Conservation (phyloP, 441 rosid genomes). For the Gossypium davidsonii region DNA sequence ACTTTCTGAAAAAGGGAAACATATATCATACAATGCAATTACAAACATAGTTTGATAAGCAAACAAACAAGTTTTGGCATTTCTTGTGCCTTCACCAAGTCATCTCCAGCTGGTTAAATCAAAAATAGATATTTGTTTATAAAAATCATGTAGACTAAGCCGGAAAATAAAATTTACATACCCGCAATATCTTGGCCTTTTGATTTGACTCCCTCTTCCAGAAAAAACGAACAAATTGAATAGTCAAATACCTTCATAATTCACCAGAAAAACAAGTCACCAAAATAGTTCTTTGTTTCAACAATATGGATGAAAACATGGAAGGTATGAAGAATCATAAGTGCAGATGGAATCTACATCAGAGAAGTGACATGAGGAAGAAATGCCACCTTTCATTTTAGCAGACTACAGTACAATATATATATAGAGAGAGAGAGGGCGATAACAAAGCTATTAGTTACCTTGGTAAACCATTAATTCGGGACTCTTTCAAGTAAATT, state of each 20-base stretch:
- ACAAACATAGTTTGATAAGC: neutral
- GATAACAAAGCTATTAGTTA: conserved; percentile 14
- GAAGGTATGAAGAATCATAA: neutral
- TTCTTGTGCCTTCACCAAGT: conserved; percentile 9
- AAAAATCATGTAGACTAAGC: neutral
- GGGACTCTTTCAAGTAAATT: conserved; percentile 73
- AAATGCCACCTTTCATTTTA: neutral
- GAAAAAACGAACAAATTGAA: conserved; percentile 98
- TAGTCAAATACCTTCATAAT: conserved; percentile 68
- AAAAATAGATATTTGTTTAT: neutral
- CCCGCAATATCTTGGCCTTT: conserved; percentile 97
- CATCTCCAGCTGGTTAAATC: conserved; percentile 19
- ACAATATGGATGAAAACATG: conserved; percentile 6
- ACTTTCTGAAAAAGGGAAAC: conserved; percentile 61
- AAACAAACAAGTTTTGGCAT: conserved; percentile 1
- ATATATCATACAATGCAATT: neutral
- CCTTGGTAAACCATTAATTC: conserved; percentile 79
- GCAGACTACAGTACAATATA: neutral
- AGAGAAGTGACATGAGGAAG: conserved; percentile 26
- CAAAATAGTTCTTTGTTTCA: conserved; percentile 15
- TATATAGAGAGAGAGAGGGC: neutral
- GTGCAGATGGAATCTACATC: neutral
- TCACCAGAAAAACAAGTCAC: neutral
- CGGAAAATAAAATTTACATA: conserved; percentile 20
- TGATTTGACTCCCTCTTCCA: conserved; percentile 99